Evolutionary conservation across 805 yeast genomes (phyloP).

Genomic region (Candida anglica): DNA sequence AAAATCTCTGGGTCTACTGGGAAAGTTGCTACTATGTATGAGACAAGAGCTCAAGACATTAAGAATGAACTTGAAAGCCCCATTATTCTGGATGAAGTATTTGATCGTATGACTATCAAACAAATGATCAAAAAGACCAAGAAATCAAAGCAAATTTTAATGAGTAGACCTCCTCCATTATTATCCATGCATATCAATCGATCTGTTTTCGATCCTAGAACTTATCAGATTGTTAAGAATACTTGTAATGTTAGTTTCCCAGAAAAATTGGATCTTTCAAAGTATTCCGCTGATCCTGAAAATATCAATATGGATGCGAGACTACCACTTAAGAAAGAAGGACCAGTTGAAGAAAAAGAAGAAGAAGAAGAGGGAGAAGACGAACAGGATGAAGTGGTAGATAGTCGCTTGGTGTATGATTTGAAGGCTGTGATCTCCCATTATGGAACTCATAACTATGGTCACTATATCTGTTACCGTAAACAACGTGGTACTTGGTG

Average conservation of each 20-base stretch:
- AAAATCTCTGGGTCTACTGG: slow-evolving; percentile 27
- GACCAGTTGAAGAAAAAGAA: slow-evolving; percentile 4
- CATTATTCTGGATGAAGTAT: slow-evolving; percentile 75
- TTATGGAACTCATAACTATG: slow-evolving; percentile 94
- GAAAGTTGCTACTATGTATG: slow-evolving; percentile 25
- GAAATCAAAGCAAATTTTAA: slow-evolving; percentile 78
- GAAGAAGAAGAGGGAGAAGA: slow-evolving; percentile 3
- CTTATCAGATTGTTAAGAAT: slow-evolving; percentile 81
- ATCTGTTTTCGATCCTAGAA: slow-evolving; percentile 85
- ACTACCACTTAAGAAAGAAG: slow-evolving; percentile 64
- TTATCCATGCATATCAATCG: slow-evolving; percentile 86
- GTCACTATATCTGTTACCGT: slow-evolving; percentile 92
- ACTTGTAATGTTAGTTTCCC: slow-evolving; percentile 82
- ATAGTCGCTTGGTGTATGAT: slow-evolving; percentile 55
- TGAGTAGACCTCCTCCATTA: slow-evolving; percentile 79
- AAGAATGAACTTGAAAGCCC: slow-evolving; percentile 54
- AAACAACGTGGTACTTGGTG: slow-evolving; percentile 86
- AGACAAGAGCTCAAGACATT: slow-evolving; percentile 25
- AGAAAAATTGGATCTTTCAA: slow-evolving; percentile 57
- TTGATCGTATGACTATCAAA: slow-evolving; percentile 67
- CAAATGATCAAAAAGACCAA: slow-evolving; percentile 70
- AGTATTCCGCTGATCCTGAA: slow-evolving; percentile 63
- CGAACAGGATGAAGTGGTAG: slow-evolving; percentile 7
- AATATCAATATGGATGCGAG: slow-evolving; percentile 81
- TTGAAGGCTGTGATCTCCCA: slow-evolving; percentile 87